Evolutionary conservation across 768 basidiomycete species (phyloP).

Genomic region (Mycena kentingensis): DNA sequence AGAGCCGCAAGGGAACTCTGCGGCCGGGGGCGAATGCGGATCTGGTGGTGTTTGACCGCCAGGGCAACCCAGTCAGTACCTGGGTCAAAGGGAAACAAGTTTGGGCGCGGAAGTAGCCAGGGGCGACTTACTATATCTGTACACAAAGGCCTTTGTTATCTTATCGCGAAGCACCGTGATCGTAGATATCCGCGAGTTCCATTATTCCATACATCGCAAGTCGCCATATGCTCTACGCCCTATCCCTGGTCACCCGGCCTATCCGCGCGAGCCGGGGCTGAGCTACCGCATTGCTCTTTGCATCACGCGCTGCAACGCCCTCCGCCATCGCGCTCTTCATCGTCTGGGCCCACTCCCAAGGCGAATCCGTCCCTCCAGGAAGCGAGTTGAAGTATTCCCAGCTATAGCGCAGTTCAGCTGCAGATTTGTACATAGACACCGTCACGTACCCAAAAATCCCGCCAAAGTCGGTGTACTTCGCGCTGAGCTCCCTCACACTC

Average conservation of each 20-base stretch:
- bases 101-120: conserved; percentile 47
- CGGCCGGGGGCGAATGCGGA: conserved; percentile 86
- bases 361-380: conserved; percentile 19
- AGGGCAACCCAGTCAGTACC: conserved; percentile 66
- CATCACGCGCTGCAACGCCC: no score
- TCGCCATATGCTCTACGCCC: no score
- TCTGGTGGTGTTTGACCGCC: conserved; percentile 70
- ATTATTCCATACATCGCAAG: no score
- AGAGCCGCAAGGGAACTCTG: conserved; percentile 78
- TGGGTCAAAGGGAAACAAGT: conserved; percentile 79
- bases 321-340: no score
- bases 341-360: conserved; percentile 24
- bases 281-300: no score
- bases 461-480: conserved; percentile 26
- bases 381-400: conserved; percentile 32
- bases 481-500: conserved; percentile 19
- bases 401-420: no score
- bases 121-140: no score
- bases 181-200: no score
- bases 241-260: no score
- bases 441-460: conserved; percentile 25
- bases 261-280: no score
- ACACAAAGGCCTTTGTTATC: conserved; percentile 1
- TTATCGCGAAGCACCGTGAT: background rate
- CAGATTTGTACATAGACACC: background rate